Conservation (phyloP, 306 rosid genomes). For the Prunus padus region DNA sequence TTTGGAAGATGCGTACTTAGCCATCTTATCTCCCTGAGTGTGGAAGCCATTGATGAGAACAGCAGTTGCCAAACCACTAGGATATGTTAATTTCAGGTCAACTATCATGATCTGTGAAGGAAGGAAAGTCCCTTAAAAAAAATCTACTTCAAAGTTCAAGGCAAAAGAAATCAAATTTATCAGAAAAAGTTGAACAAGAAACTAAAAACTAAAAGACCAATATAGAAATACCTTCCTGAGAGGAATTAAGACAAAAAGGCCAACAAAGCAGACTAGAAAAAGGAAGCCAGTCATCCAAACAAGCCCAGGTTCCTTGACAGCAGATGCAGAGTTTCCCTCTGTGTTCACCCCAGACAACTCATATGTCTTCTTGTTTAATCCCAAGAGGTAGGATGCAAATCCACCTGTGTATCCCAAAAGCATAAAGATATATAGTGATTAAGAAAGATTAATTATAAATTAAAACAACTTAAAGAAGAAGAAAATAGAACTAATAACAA, state of each 20-base stretch:
- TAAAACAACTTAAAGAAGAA: neutral
- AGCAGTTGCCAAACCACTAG: conserved; percentile 93
- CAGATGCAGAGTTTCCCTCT: conserved; percentile 56
- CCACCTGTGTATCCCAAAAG: conserved; percentile 53
- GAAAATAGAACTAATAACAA: neutral
- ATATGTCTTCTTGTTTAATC: conserved; percentile 71
- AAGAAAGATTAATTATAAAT: neutral
- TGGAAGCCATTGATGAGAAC: conserved; percentile 97
- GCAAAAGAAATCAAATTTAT: neutral
- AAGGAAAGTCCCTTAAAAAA: neutral
- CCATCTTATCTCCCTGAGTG: conserved; percentile 81
- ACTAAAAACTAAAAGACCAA: neutral
- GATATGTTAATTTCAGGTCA: conserved; percentile 81
- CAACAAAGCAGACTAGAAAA: conserved; percentile 88
- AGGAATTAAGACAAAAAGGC: conserved; percentile 88
- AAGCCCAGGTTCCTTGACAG: conserved; percentile 73
- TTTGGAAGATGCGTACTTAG: conserved; percentile 47
- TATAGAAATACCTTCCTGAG: conserved; percentile 64
- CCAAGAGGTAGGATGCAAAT: conserved; percentile 85
- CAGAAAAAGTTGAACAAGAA: neutral
- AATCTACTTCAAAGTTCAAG: neutral
- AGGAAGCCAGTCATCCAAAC: conserved; percentile 89
- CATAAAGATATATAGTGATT: neutral
- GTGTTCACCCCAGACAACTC: conserved; percentile 64
- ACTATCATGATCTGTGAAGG: conserved; percentile 77